These are phyloP conservation scores for Thamnidium elegans DNA, from an alignment of 192 early-diverging fungal species.

Conservation along the genomic window DNA sequence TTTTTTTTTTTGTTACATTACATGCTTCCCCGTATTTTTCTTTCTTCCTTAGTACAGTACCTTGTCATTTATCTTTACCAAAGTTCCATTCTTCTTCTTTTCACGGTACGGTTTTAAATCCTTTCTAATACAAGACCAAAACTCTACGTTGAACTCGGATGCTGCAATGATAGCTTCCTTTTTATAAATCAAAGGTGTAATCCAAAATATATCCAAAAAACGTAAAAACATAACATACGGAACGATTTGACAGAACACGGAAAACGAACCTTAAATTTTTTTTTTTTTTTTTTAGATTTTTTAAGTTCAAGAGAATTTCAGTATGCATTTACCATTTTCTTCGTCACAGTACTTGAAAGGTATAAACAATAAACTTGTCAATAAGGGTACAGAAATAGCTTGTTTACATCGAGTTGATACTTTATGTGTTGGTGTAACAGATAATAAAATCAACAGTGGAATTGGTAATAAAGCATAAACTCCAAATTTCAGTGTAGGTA, in stretches of 20 bases:
- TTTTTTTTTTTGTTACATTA: no score
- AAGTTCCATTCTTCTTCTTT: neutral
- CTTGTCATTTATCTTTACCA: no score
- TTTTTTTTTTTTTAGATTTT: no score
- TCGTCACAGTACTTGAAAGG: neutral
- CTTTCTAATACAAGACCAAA: neutral
- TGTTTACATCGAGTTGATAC: constrained; percentile 1
- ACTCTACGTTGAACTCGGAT: neutral
- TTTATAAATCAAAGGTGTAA: constrained; percentile 3
- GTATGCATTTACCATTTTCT: neutral
- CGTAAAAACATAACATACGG: constrained; percentile 5
- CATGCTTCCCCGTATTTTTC: no score
- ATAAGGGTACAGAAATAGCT: neutral
- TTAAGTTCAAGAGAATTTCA: neutral
- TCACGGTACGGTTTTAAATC: neutral
- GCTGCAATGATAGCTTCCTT: neutral
- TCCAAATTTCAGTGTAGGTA: neutral
- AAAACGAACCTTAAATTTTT: constrained; percentile 4
- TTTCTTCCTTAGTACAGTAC: no score
- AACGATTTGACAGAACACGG: constrained; percentile 1
- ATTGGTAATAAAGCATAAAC: neutral
- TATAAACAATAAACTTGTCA: constrained; percentile 1
- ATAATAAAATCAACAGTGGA: neutral
- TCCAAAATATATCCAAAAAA: constrained; percentile 4
- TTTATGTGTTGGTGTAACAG: neutral